Conservation (phyloP, 306 rosid species). For the Castanospermum australe region DNA sequence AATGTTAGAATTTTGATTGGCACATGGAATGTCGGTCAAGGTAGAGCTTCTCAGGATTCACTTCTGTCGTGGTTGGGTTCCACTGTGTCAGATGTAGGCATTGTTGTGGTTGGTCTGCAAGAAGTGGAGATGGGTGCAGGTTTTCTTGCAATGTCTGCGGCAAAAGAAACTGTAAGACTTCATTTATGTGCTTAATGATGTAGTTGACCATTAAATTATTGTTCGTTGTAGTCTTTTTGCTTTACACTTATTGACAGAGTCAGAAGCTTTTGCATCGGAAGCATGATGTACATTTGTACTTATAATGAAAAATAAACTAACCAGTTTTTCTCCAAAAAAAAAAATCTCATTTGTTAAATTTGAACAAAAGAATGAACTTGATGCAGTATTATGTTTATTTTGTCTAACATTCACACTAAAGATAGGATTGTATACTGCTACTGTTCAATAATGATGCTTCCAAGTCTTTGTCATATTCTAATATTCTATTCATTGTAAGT, state of each 20-base stretch:
- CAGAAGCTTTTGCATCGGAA: background rate
- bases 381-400: background rate
- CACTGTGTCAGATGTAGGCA: slow-evolving; percentile 81
- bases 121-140: slow-evolving; percentile 99
- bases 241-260: background rate
- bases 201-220: background rate
- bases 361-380: background rate
- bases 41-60: slow-evolving; percentile 84
- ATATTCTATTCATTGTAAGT: background rate
- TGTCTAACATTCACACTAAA: background rate
- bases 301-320: background rate
- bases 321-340: too few species aligned
- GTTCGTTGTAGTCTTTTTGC: background rate
- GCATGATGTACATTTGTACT: background rate
- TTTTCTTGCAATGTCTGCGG: slow-evolving; percentile 98
- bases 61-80: slow-evolving; percentile 94
- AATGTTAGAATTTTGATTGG: slow-evolving; percentile 82
- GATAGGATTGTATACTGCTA: background rate
- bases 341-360: background rate
- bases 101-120: slow-evolving; percentile 94
- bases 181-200: slow-evolving; percentile 7
- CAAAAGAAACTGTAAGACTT: slow-evolving; percentile 91
- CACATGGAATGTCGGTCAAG: slow-evolving; percentile 99
- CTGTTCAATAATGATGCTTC: background rate
- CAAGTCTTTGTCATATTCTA: background rate